Evolutionary conservation across 768 basidiomycete species (phyloP), one percentile per base, ranked within the genome.

Genomic region (Fomitopsis serialis): DNA sequence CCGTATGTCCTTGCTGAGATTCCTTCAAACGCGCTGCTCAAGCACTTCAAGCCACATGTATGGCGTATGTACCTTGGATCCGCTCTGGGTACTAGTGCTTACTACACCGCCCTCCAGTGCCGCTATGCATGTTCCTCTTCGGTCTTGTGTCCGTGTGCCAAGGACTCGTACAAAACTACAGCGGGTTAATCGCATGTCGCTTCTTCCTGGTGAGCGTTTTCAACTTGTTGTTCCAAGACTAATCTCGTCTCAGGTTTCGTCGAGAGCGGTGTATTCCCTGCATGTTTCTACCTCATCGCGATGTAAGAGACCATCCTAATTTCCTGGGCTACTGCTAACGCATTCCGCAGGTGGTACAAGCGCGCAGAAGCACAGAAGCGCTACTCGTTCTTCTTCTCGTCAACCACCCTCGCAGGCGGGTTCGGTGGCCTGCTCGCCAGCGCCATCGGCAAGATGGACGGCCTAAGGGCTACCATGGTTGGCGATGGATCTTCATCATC

Each of bases 321-420:
- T 21, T 47, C 11, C 24, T 29, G 17, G 25, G 13, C 17, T 47
- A 4, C 5, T 23, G 24, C 15, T 24, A 4, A 21, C 24, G 15
- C 22, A n/a, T n/a, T 50, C 58, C 70, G 67, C 69, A 67, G 64
- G 61, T 72, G 70, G 70, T 73, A 73, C 61, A 66, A 67, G 22
- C 63, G 69, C 15, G 60, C 64, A 40, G 73, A 73, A 54, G 64
- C 68, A 36, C 68, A 69, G 55, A 68, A 66, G 45, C 60, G 67
- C 2, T 68, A 64, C 54, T 61, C 67, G 32, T 67, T 72, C 65
- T 73, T 73, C 66, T 74, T 73, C 63, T 64, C 63, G 13, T 70
- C 69, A 10, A 65, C 62, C 5, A 76, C 75, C 1, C 64, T 71
- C 36, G 68, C 75, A 4, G 76, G 75, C 32, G 69, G 62, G 13